Evolutionary conservation across 257 asterid genomes (phyloP), one percentile per base, ranked within the genome.

Genomic region (Solanum boliviense): DNA sequence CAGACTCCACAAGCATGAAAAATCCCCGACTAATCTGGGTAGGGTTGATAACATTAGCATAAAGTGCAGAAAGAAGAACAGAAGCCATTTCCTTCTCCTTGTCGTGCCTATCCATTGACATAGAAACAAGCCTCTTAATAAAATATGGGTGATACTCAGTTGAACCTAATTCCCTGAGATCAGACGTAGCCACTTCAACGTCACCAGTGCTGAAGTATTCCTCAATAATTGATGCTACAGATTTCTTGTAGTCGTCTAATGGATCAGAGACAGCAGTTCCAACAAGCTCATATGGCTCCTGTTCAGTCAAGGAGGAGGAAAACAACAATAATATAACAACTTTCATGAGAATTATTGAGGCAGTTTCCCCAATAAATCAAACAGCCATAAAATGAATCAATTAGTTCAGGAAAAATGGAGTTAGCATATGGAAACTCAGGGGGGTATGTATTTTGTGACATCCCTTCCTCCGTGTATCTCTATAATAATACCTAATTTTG

Each of bases 21-120:
- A 94, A 96, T 0, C 99, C 99, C 91, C 89, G 98, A 86, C 97
- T 93, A 36, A 97, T 96, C 88, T 93, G 97, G 83, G 98, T 85
- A 6, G 99, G 86, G 82, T 84, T 93, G 87, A 97, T 93, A 38
- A 97, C 95, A 91, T 97, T 96, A 88, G 94, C 96, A 90, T 97
- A 97, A 73, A 97, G 95, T 27, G 96, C 95, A 23, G 99, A 97
- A 83, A 97, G 98, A 89, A 97, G 90, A 84, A 97, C 99, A 6
- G 99, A 97, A 78, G 99, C 96, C 99, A 97, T 97, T 90, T 97
- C 99, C 89, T 97, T 97, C 92, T 97, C 99, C 92, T 95, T 97
- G 90, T 97, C 93, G 88, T 95, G 93, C 87, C 99, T 94, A 89
- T 97, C 99, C 99, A 97, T 93, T 89, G 99, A 95, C 91, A 97